A percentile compares a stretch with the other conserved stretches of the same genome.
Evolutionary conservation across 2,329 filamentous ascomycete species (phyloP).

Genomic region (Rugonectria rugulosa): DNA sequence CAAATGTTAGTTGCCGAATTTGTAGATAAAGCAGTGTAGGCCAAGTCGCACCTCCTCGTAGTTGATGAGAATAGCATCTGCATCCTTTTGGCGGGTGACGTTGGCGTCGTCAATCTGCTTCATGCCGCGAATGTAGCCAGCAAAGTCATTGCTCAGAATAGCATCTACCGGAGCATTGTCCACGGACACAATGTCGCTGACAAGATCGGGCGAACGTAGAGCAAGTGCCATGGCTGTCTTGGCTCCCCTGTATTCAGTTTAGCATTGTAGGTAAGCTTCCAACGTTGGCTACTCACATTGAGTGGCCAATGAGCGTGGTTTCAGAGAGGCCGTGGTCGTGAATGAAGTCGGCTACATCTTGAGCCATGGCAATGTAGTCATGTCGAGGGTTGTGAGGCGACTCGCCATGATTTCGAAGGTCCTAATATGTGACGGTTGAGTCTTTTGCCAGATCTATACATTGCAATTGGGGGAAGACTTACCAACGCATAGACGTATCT

Average conservation of each 20-base stretch:
- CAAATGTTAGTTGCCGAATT: not conserved
- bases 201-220: slow-evolving; percentile 70
- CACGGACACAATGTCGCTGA: slow-evolving; percentile 79
- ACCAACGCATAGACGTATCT: slow-evolving; percentile 84
- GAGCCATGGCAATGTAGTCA: slow-evolving; percentile 83
- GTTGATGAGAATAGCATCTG: slow-evolving; percentile 77
- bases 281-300: slow-evolving; percentile 69
- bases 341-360: slow-evolving; percentile 84
- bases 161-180: slow-evolving; percentile 93
- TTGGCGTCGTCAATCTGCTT: slow-evolving; percentile 75
- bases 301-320: slow-evolving; percentile 87
- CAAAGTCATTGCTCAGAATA: slow-evolving; percentile 76
- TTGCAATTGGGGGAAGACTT: slow-evolving; percentile 42
- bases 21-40: not conserved
- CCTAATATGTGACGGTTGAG: slow-evolving; percentile 55
- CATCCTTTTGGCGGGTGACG: slow-evolving; percentile 75
- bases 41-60: slow-evolving; percentile 74
- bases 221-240: slow-evolving; percentile 92
- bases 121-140: slow-evolving; percentile 85
- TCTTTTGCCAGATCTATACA: slow-evolving; percentile 14
- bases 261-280: not conserved
- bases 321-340: slow-evolving; percentile 71
- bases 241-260: slow-evolving; percentile 70
- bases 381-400: slow-evolving; percentile 80
- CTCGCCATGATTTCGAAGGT: slow-evolving; percentile 92